These are phyloP conservation scores for Cercospora brassicicola DNA, from an alignment of 2,329 filamentous ascomycete genomes.

Conservation along the genomic window DNA sequence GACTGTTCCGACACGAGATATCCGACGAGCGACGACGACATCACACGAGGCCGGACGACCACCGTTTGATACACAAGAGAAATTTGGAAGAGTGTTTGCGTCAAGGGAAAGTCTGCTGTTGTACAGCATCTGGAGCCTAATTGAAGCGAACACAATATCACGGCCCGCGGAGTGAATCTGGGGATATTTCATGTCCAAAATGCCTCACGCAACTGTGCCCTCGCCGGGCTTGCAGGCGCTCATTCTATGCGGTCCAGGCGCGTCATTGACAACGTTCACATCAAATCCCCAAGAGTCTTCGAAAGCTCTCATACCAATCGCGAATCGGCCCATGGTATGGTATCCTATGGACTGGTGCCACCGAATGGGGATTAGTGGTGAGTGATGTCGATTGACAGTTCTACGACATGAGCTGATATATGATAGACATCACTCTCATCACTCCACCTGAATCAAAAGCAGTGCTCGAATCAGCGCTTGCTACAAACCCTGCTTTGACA, in stretches of 20 bases:
- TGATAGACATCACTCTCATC: conserved; percentile 58
- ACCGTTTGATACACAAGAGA: not conserved
- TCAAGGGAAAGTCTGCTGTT: not conserved
- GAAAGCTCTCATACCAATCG: conserved; percentile 78
- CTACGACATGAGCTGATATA: not conserved
- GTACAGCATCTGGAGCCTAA: not conserved
- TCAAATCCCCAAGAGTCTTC: conserved; percentile 76
- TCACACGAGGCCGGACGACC: not conserved
- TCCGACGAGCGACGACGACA: not conserved
- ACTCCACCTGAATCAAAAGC: conserved; percentile 57
- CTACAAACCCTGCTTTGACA: conserved; percentile 76
- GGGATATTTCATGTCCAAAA: conserved; percentile 38
- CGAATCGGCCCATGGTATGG: conserved; percentile 86
- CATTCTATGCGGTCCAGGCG: conserved; percentile 79
- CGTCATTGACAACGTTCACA: conserved; percentile 79
- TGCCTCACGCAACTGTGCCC: conserved; percentile 77
- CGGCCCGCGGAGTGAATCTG: not conserved
- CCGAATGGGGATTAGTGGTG: conserved; percentile 73
- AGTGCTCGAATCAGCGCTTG: conserved; percentile 68
- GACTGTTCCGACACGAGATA: conserved; percentile 4
- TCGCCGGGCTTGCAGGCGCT: conserved; percentile 77
- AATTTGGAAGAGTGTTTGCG: not conserved
- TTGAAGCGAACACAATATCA: not conserved
- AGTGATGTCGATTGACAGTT: not conserved
- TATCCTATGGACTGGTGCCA: conserved; percentile 85